Evolutionary conservation across 148 eudicot genomes (phyloP).

Genomic region (Rhododendron vialii): DNA sequence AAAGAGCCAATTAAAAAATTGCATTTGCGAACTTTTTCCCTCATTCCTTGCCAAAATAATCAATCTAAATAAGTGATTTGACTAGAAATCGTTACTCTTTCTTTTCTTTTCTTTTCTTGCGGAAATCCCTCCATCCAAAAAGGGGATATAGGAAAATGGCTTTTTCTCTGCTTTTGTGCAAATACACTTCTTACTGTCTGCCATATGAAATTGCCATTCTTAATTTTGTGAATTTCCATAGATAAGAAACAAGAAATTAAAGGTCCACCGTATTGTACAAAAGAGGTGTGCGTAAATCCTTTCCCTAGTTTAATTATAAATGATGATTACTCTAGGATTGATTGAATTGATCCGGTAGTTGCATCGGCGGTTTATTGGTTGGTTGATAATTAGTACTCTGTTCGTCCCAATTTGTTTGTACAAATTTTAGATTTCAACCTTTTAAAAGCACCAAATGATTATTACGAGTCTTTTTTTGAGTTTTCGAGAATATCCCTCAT

Average conservation of each 20-base stretch:
- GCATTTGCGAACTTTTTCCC: no score
- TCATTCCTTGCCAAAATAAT: no score
- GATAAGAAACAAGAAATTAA: neutral
- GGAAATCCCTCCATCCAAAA: no score
- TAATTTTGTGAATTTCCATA: neutral
- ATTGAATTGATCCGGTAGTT: neutral
- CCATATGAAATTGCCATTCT: neutral
- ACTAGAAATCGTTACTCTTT: no score
- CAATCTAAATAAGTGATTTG: neutral
- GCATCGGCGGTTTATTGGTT: neutral
- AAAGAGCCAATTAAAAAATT: no score
- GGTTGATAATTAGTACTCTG: neutral
- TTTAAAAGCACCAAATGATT: neutral
- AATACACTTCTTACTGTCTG: neutral
- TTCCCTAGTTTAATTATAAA: neutral
- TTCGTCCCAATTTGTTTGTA: neutral
- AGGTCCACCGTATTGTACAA: neutral
- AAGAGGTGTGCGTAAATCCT: neutral
- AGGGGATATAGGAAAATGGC: neutral
- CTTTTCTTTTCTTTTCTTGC: neutral
- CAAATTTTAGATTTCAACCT: neutral
- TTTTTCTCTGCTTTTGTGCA: neutral
- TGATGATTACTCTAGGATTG: neutral
- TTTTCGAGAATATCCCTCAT: neutral
- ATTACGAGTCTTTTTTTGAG: no score